These are phyloP conservation scores for Amoebophrya sp. DNA, from an alignment of 169 alveolate genomes.

Conservation along the genomic window DNA sequence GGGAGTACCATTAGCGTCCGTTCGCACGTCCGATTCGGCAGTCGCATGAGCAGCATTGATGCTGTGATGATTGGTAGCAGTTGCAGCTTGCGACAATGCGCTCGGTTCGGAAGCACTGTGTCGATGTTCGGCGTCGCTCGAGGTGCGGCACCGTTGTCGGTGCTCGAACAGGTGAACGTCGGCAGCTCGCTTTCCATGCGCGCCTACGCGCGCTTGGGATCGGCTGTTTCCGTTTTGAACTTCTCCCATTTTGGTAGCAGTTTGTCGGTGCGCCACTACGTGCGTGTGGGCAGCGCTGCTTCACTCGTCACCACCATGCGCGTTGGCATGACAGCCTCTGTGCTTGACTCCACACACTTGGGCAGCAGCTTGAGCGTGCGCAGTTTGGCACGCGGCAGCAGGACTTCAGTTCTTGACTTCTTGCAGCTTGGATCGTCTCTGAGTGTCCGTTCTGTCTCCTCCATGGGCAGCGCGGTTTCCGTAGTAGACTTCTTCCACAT, in stretches of 20 bases:
- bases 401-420: neutral
- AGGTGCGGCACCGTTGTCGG: neutral
- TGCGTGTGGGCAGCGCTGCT: neutral
- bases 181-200: neutral
- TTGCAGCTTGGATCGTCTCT: neutral
- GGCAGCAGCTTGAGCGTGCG: neutral
- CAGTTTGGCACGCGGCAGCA: neutral
- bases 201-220: neutral
- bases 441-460: neutral
- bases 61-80: neutral
- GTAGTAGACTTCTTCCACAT: neutral
- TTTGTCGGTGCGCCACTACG: neutral
- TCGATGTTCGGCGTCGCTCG: neutral
- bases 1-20: neutral
- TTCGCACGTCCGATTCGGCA: neutral
- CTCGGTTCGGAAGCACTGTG: constrained; percentile 15
- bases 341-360: neutral
- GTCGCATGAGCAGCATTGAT: neutral
- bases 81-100: neutral
- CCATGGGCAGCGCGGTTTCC: neutral
- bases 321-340: neutral
- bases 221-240: neutral
- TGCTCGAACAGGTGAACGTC: neutral
- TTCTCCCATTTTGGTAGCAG: neutral
- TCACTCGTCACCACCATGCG: neutral